These are phyloP conservation scores for Diplodia intermedia DNA, from an alignment of 2,329 filamentous ascomycete genomes.

Conservation along the genomic window DNA sequence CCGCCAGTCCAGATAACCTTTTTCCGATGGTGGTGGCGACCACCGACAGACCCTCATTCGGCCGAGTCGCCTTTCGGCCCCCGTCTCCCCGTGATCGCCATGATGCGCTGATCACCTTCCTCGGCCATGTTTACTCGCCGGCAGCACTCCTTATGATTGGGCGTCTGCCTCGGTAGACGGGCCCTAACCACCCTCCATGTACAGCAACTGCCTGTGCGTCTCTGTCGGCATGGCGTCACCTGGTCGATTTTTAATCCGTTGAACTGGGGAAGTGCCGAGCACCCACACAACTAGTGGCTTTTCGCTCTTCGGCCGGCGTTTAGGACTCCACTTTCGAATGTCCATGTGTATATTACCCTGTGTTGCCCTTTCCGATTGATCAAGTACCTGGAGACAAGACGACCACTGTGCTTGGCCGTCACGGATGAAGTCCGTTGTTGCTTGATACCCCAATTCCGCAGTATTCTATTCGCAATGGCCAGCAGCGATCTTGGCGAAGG, in stretches of 20 bases:
- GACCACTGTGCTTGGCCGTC: not conserved
- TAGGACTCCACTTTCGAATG: not conserved
- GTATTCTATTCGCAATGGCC: conserved; percentile 3
- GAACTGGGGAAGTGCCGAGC: not conserved
- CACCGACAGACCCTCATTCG: not conserved
- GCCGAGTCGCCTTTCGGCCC: not conserved
- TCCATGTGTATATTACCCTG: not conserved
- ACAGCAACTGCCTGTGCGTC: too few species aligned
- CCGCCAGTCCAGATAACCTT: not conserved
- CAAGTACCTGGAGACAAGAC: not conserved
- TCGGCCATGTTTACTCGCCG: not conserved
- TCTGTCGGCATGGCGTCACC: conserved; percentile 9
- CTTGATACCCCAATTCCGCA: not conserved
- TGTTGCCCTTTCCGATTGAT: too few species aligned
- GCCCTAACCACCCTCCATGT: conserved; percentile 11
- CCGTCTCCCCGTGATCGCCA: conserved; percentile 6
- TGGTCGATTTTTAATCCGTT: conserved; percentile 7
- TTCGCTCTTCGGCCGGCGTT: not conserved
- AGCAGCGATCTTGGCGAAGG: not conserved
- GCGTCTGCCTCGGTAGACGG: not conserved
- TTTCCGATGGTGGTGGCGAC: not conserved
- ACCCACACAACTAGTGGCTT: not conserved
- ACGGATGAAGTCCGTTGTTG: not conserved
- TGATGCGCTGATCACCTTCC: conserved; percentile 9
- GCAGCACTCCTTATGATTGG: not conserved